phyloP scores from a whole-genome alignment of 164 flowering plant species.

The Warburgia ugandensis region DNA sequence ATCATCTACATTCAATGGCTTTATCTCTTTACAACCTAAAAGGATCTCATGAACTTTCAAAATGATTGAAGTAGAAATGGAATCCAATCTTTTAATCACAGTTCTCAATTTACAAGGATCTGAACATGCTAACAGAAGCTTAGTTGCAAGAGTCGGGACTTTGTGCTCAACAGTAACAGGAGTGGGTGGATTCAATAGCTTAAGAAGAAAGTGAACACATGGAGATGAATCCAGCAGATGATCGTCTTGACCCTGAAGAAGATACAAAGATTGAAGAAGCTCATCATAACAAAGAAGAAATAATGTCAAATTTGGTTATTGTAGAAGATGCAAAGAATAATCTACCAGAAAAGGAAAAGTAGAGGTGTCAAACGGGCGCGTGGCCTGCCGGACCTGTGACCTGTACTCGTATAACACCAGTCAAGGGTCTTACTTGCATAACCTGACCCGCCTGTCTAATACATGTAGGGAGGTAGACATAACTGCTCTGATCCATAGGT shows the following conservation, averaged over 20 bases:
- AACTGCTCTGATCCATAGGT: no score
- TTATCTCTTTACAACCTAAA: conserved; percentile 70
- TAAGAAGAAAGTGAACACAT: conserved; percentile 65
- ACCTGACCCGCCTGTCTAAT: no score
- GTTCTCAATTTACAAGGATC: conserved; percentile 32
- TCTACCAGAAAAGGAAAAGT: no score
- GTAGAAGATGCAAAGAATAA: no score
- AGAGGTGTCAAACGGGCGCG: no score
- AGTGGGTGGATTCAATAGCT: conserved; percentile 54
- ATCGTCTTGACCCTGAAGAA: conserved; percentile 78
- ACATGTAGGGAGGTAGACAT: no score
- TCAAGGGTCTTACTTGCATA: no score
- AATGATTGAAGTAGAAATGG: conserved; percentile 44
- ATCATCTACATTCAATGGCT: conserved; percentile 23
- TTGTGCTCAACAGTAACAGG: conserved; percentile 34
- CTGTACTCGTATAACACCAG: no score
- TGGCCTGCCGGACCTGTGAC: no score
- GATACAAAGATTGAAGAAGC: conserved; percentile 4
- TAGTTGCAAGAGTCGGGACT: conserved; percentile 44
- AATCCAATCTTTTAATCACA: conserved; percentile 36
- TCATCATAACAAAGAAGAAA: not conserved
- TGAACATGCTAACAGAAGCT: conserved; percentile 55
- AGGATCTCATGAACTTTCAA: conserved; percentile 74
- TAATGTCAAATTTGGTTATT: not conserved
- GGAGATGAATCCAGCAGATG: conserved; percentile 65